Percentiles rank a stretch among this genome's conserved stretches.
These are phyloP conservation scores for Leccinum broughii DNA, from an alignment of 768 basidiomycete genomes.

Conservation along the genomic window DNA sequence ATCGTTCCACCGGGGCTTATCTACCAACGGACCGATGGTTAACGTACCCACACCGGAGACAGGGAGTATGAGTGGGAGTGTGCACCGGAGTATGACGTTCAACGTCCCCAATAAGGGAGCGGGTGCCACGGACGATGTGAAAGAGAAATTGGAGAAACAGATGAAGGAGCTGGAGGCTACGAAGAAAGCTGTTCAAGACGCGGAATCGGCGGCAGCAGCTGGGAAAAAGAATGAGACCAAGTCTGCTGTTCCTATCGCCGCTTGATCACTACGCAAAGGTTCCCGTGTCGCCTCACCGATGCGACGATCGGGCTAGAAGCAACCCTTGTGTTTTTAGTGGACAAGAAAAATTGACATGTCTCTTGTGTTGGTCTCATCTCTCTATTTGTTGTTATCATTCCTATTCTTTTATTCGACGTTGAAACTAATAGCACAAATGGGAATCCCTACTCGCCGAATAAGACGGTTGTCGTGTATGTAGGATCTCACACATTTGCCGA, in stretches of 20 bases:
- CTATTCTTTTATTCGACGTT: constrained; percentile 7
- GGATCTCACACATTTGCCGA: constrained; percentile 16
- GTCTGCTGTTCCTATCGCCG: constrained; percentile 44
- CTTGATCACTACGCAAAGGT: constrained; percentile 16
- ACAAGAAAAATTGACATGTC: constrained; percentile 20
- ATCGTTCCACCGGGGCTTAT: constrained; percentile 77
- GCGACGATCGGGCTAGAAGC: constrained; percentile 12
- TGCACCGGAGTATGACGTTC: constrained; percentile 70
- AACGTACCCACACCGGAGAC: constrained; percentile 62
- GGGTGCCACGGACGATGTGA: constrained; percentile 35
- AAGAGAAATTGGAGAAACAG: constrained; percentile 49
- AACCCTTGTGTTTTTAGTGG: constrained; percentile 5
- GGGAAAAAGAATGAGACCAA: constrained; percentile 60
- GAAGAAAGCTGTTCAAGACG: constrained; percentile 66
- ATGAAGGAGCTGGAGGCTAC: constrained; percentile 69
- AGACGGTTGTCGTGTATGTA: constrained; percentile 24
- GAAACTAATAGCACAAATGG: constrained; percentile 15
- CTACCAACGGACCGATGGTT: constrained; percentile 58
- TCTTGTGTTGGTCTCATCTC: constrained; percentile 15
- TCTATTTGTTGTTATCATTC: constrained; percentile 21
- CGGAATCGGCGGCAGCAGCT: constrained; percentile 56
- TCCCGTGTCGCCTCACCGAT: not conserved
- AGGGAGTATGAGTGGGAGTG: constrained; percentile 68
- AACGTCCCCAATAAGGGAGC: constrained; percentile 41
- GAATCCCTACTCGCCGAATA: constrained; percentile 12